Evolutionary conservation across 2,329 filamentous ascomycete species (phyloP).

Genomic region (Fusarium setosum): DNA sequence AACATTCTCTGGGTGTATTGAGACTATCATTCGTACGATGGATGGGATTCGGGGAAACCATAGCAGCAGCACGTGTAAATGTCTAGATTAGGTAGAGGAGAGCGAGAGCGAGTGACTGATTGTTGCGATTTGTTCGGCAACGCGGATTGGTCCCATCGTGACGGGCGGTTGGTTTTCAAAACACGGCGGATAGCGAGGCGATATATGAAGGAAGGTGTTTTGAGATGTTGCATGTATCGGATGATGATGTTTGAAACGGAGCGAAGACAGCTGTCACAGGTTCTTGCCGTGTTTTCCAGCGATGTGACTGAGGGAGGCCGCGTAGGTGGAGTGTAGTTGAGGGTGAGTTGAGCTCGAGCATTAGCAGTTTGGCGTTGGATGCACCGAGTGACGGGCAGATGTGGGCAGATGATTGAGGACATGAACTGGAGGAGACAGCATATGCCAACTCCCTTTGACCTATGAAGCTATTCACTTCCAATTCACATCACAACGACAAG

Average conservation of each 20-base stretch:
- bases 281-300: background rate
- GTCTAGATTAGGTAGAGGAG: background rate
- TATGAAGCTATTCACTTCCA: too few species aligned
- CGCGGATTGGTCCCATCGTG: background rate
- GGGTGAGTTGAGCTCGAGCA: too few species aligned
- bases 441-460: too few species aligned
- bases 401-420: too few species aligned
- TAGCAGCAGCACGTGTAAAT: background rate
- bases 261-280: constrained; percentile 28
- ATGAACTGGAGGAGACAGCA: too few species aligned
- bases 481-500: too few species aligned
- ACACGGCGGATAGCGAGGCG: background rate
- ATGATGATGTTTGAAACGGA: constrained; percentile 26
- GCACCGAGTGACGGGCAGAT: too few species aligned
- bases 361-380: too few species aligned
- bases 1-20: background rate
- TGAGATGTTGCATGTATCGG: constrained; percentile 28
- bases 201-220: background rate
- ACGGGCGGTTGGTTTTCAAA: too few species aligned
- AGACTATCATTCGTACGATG: background rate
- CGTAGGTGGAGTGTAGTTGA: background rate
- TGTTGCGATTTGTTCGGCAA: background rate
- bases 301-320: constrained; percentile 1
- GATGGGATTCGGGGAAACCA: background rate
- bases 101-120: background rate